A percentile compares a stretch with the other conserved stretches of the same genome.
phyloP scores from a whole-genome alignment of 768 basidiomycete species.

The Goffeauzyma gilvescens region DNA sequence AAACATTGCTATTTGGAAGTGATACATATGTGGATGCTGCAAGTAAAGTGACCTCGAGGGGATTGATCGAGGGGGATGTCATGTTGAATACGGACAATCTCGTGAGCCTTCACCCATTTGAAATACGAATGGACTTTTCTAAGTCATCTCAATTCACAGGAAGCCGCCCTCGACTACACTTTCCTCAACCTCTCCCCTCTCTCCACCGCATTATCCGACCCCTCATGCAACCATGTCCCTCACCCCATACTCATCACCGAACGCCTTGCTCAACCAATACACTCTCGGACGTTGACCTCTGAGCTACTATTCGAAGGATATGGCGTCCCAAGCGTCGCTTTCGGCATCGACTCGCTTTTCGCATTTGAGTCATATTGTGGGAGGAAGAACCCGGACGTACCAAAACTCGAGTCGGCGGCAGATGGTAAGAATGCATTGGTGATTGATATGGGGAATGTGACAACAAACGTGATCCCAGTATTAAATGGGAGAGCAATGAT shows the following conservation, averaged over 20 bases:
- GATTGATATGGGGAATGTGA: conserved; percentile 76
- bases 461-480: conserved; percentile 77
- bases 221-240: conserved; percentile 42
- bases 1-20: conserved; percentile 69
- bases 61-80: conserved; percentile 87
- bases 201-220: background rate
- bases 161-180: conserved; percentile 80
- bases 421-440: conserved; percentile 49
- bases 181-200: conserved; percentile 46
- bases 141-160: conserved; percentile 38
- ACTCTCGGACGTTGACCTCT: conserved; percentile 77
- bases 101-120: conserved; percentile 39
- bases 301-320: conserved; percentile 94
- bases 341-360: conserved; percentile 76
- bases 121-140: background rate
- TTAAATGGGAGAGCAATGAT: conserved; percentile 63
- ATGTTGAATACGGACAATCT: conserved; percentile 77
- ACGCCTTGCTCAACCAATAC: conserved; percentile 64
- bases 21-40: conserved; percentile 72
- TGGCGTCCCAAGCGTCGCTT: conserved; percentile 62
- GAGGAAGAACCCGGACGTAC: background rate
- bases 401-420: conserved; percentile 15
- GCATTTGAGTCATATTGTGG: too few species aligned
- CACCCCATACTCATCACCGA: conserved; percentile 92
- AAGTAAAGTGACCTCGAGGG: conserved; percentile 54